Evolutionary conservation across 192 early-diverging fungal species (phyloP).

Genomic region (Coemansia sp.): DNA sequence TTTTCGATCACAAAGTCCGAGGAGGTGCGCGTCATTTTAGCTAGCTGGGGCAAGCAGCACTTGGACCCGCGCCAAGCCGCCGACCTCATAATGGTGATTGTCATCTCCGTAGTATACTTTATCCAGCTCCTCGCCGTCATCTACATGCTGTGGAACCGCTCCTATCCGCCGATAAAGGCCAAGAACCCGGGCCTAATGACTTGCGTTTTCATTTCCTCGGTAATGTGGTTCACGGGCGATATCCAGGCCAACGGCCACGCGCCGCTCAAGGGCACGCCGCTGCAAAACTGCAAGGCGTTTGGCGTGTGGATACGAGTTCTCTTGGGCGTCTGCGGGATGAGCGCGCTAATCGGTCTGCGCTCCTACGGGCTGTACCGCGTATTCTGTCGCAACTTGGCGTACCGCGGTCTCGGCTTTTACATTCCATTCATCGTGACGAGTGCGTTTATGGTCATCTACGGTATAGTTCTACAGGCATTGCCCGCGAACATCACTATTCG

Average conservation of each 20-base stretch:
- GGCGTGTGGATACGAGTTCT: constrained; percentile 49
- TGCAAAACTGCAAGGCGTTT: constrained; percentile 45
- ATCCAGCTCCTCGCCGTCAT: constrained; percentile 25
- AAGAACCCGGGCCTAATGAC: constrained; percentile 54
- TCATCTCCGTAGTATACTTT: constrained; percentile 10
- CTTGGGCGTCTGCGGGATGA: constrained; percentile 33
- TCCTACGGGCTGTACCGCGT: neutral
- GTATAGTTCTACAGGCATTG: constrained; percentile 33
- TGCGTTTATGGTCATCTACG: constrained; percentile 18
- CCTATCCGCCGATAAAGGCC: constrained; percentile 55
- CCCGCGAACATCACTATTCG: constrained; percentile 8
- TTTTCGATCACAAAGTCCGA: neutral
- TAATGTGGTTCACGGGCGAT: constrained; percentile 55
- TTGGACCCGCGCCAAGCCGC: neutral
- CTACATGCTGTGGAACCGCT: constrained; percentile 47
- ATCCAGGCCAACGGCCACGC: constrained; percentile 50
- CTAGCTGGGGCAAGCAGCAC: neutral
- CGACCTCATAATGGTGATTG: neutral
- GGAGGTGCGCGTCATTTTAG: neutral
- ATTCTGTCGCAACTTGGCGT: neutral
- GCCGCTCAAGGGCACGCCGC: constrained; percentile 17
- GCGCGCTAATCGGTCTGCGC: constrained; percentile 24
- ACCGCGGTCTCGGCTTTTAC: neutral
- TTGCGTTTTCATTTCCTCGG: constrained; percentile 20
- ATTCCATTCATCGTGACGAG: constrained; percentile 4